These are phyloP conservation scores for Planoprotostelium fungivorum DNA, from an alignment of 78 protist species.

Conservation along the genomic window DNA sequence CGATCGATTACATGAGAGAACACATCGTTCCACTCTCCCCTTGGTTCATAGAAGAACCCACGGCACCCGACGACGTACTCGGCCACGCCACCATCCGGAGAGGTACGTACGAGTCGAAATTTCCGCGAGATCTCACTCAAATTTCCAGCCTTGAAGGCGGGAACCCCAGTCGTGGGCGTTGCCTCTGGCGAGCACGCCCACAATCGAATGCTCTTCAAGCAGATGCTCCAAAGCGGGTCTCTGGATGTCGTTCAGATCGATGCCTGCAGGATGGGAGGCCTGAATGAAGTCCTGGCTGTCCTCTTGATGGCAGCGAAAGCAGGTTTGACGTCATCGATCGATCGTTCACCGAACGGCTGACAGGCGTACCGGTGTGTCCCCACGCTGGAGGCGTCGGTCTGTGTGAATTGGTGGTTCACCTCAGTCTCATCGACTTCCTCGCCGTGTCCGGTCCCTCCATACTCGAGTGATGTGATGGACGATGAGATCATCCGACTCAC, in stretches of 20 bases:
- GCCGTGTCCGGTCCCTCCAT: slow-evolving; percentile 14
- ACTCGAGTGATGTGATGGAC: no score
- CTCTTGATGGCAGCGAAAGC: slow-evolving; percentile 28
- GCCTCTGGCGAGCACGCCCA: not conserved
- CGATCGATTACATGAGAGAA: slow-evolving; percentile 31
- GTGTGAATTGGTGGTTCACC: slow-evolving; percentile 45
- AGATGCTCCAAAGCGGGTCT: slow-evolving; percentile 29
- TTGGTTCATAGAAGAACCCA: slow-evolving; percentile 60
- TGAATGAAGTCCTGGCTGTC: slow-evolving; percentile 27
- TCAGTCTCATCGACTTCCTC: slow-evolving; percentile 20
- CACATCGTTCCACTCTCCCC: not conserved
- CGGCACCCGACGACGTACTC: slow-evolving; percentile 46
- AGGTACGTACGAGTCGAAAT: no score
- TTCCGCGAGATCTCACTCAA: not conserved
- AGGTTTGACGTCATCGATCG: not conserved
- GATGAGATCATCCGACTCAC: no score
- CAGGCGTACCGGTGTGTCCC: slow-evolving; percentile 41
- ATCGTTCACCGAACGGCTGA: not conserved
- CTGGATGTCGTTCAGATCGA: slow-evolving; percentile 28
- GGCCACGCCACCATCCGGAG: slow-evolving; percentile 38
- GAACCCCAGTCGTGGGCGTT: not conserved
- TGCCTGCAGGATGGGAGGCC: slow-evolving; percentile 47
- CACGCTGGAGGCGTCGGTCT: slow-evolving; percentile 69
- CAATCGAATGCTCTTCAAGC: slow-evolving; percentile 41
- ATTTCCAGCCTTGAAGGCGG: not conserved